Evolutionary conservation across 176 grass and related monocot species (phyloP), one percentile per base, ranked within the genome.

Genomic region (Tillandsia leiboldiana): DNA sequence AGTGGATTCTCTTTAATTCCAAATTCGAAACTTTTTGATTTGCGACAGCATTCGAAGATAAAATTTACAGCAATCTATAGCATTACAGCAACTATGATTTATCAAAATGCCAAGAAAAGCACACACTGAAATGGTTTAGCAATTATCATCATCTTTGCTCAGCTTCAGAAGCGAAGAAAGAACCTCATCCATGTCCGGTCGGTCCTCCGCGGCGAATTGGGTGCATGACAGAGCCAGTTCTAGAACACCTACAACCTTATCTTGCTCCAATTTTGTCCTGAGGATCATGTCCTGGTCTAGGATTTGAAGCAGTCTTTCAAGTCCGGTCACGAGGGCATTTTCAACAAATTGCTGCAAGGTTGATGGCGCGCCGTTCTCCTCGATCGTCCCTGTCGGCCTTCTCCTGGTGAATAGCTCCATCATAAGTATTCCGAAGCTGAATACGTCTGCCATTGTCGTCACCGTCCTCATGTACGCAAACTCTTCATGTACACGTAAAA

Each of bases 321-420:
- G 73, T 51, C 86, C 84, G 52, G 70, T 73, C 8, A 72, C 72
- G 10, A 97, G 17, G 64, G 86, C 80, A 62, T 77, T 83, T 51
- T 87, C 79, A n/a, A 92, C 84, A 51, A 83, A 77, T 78, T 92
- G 93, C 77, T 87, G 84, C 77, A 97, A 70, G 12, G 84, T 97
- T 26, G 80, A 52, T 11, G 81, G 82, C 54, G 59, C 59, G 54
- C 83, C 82, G 22, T 79, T 74, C 10, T 92, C 87, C 70, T 87
- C 82, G 24, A 92, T 83, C 22, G 63, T 66, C 27, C 68, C 79
- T 0, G 93, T 97, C 7, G 93, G 93, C 48, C 86, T 70, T 26
- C 76, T 85, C 73, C 68, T 72, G 10, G 88, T 97, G 73, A 97
- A 83, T 4, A 97, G 51, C 76, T 97, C 86, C 79, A 97, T 97